phyloP scores from a whole-genome alignment of 2,329 filamentous ascomycete species.

The Neofusicoccum umdonicola region DNA sequence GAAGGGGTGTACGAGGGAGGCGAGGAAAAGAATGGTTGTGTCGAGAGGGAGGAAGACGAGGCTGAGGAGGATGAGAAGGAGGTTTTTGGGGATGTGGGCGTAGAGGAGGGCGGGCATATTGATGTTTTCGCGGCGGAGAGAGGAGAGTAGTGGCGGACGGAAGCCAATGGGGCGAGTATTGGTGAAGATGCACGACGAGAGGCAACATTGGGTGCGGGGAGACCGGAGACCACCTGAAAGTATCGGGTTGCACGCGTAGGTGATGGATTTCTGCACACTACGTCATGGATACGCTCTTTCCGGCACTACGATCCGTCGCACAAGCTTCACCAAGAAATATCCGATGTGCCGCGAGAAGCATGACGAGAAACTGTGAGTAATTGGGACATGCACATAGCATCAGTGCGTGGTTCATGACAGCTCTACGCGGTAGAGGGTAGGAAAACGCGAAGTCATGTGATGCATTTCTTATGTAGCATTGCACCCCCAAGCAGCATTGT shows the following conservation, averaged over 20 bases:
- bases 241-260: neutral
- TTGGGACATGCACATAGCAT: neutral
- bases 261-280: neutral
- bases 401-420: no score
- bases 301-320: neutral
- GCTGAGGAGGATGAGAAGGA: constrained; percentile 45
- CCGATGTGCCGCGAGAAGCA: neutral
- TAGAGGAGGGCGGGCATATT: constrained; percentile 28
- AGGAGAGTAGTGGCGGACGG: neutral
- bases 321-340: neutral
- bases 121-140: neutral
- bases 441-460: neutral
- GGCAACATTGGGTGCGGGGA: neutral
- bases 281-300: constrained; percentile 10
- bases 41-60: constrained; percentile 24
- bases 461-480: neutral
- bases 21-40: constrained; percentile 36
- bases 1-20: constrained; percentile 33
- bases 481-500: neutral
- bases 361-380: neutral
- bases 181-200: neutral
- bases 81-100: constrained; percentile 49
- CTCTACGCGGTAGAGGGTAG: neutral
- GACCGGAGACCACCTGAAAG: neutral
- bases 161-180: neutral